These are phyloP conservation scores for Pelargonium cotyledonis DNA, from an alignment of 441 rosid species.

Conservation along the genomic window DNA sequence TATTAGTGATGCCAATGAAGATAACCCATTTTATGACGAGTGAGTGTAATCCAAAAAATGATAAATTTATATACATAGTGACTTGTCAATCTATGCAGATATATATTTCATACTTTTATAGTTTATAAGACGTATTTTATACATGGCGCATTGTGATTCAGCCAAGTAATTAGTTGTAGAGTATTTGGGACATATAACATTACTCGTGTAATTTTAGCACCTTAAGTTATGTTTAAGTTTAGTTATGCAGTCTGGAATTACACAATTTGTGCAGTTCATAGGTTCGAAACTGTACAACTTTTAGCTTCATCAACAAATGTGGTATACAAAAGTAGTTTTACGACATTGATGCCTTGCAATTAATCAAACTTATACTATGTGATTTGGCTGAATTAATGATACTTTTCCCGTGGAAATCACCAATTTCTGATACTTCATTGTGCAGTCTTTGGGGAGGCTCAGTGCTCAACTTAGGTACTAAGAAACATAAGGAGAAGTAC, in stretches of 20 bases:
- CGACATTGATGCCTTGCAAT: not conserved
- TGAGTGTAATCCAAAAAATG: no score
- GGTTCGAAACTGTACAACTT: not conserved
- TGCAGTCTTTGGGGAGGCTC: conserved; percentile 99
- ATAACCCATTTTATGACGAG: no score
- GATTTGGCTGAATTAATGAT: not conserved
- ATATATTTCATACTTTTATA: no score
- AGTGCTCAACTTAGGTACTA: conserved; percentile 84
- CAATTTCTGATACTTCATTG: conserved; percentile 11
- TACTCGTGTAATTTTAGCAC: not conserved
- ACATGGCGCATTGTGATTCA: no score
- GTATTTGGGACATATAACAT: no score
- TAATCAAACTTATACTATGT: not conserved
- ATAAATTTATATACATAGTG: no score
- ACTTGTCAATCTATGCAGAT: no score
- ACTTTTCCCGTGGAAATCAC: not conserved
- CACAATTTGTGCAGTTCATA: not conserved
- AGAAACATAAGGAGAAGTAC: conserved; percentile 84
- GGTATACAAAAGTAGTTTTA: not conserved
- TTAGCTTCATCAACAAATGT: not conserved
- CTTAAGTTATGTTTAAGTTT: not conserved
- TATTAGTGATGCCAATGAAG: no score
- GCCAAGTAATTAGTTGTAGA: no score
- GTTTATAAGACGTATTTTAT: no score
- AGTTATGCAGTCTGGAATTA: not conserved